Base-by-base conservation (phyloP, 169 alveolate genomes). In the Plasmodium sp. region DNA sequence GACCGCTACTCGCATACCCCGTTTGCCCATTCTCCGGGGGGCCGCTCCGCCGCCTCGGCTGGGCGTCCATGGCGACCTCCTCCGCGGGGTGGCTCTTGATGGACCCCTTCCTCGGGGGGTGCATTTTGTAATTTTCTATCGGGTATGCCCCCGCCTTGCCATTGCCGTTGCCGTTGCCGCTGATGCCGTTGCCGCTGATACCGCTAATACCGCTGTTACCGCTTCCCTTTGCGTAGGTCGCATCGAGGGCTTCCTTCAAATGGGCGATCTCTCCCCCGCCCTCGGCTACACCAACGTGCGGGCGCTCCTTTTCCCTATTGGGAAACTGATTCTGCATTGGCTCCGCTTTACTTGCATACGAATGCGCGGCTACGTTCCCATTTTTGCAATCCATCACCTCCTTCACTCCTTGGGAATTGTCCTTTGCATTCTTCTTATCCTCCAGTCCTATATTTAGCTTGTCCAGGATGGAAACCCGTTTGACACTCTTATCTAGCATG, bases 391-490 rank as follows among this genome's bases (percentile, higher is more conserved):
- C 45, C 14, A 33, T 12, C 12, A 72, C 48, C 56, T 71, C 41
- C 31, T 72, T 84, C 10, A 22, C 80, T 54, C 43, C 67, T 18
- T 81, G 74, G 18, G 5, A 14, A 74, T 33, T 73, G 10, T 27
- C 51, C 27, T 80, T 80, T 18, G 34, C 67, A 62, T 80, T 77
- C 12, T 79, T 12, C 27, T 88, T 80, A 80, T 80, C 67, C n/a
- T 88, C 62, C 62, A 79, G 71, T 4, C 18, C 74, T 58, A 79
- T 22, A 41, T 80, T 88, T 77, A 88, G 80, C 72, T 88, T 79
- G 54, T 88, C 90, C 18, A 88, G 34, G 72, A 88, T 77, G 31
- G 94, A 88, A n/a, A 39, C 73, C 82, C 94, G 39, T 80, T 79
- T 88, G 31, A 9, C 62, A 62, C 56, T 88, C 33, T 16, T 88